phyloP scores from a whole-genome alignment of 805 yeast genomes.

The Metschnikowia lunata region DNA sequence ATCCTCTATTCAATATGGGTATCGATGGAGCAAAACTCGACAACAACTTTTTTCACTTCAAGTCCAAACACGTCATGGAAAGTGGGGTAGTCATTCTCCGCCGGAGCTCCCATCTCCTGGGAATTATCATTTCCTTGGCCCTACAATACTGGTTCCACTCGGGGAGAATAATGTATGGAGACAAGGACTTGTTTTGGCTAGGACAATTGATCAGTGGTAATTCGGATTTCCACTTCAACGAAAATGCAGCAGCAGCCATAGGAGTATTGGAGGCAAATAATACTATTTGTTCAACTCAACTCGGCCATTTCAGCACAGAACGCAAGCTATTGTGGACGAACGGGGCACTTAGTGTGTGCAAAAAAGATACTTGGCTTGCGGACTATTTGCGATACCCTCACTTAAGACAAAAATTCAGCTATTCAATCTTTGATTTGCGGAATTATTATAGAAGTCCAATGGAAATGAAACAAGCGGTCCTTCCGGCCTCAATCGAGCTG shows the following conservation, averaged over 20 bases:
- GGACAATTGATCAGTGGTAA: constrained; percentile 25
- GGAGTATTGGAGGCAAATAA: constrained; percentile 17
- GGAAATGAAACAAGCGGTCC: constrained; percentile 7
- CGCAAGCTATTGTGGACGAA: constrained; percentile 26
- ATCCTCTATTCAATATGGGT: constrained; percentile 4
- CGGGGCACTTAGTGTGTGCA: constrained; percentile 27
- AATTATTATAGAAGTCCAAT: constrained; percentile 8
- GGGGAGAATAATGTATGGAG: constrained; percentile 20
- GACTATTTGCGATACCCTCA: constrained; percentile 12
- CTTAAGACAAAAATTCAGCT: constrained; percentile 7
- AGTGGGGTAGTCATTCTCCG: constrained; percentile 33
- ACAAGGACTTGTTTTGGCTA: constrained; percentile 29
- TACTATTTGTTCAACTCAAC: constrained; percentile 24
- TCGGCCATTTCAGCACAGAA: constrained; percentile 21
- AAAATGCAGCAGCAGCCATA: constrained; percentile 19
- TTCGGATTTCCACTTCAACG: constrained; percentile 17
- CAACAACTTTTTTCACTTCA: constrained; percentile 16
- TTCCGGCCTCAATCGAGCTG: constrained; percentile 12
- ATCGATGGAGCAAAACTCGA: constrained; percentile 7
- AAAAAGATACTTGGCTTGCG: constrained; percentile 13
- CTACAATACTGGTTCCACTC: constrained; percentile 20
- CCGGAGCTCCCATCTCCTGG: constrained; percentile 20
- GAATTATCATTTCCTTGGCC: constrained; percentile 12
- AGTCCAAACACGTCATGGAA: constrained; percentile 29
- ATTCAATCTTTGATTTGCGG: constrained; percentile 9